phyloP scores from a whole-genome alignment of 2,329 filamentous ascomycete genomes.

The Beauveria rudraprayagi region DNA sequence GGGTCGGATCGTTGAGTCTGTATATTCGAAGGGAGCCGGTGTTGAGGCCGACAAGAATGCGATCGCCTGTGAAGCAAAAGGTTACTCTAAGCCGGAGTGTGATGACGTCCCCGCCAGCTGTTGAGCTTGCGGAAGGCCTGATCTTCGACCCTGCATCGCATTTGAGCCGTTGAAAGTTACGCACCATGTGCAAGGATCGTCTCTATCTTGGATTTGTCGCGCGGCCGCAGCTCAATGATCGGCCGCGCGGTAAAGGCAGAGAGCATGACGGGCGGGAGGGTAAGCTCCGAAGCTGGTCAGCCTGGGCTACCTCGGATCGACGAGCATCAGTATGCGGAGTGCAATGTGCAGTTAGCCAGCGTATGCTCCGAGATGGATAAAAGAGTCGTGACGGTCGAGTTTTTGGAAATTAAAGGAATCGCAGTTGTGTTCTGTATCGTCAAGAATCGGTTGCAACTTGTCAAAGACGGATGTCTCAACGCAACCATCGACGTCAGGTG shows the following conservation, averaged over 20 bases:
- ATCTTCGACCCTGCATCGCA: not conserved
- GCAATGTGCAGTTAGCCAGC: not conserved
- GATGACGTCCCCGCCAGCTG: not conserved
- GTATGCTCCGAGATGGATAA: not conserved
- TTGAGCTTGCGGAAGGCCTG: not conserved
- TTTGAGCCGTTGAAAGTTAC: slow-evolving; percentile 13
- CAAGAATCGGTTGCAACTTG: not conserved
- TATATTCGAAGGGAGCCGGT: slow-evolving; percentile 85
- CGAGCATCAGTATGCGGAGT: slow-evolving; percentile 22
- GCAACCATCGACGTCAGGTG: slow-evolving; percentile 3
- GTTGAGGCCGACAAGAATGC: slow-evolving; percentile 84
- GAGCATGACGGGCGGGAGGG: slow-evolving; percentile 59
- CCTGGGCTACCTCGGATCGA: slow-evolving; percentile 20
- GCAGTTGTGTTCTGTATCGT: not conserved
- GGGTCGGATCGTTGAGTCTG: slow-evolving; percentile 65
- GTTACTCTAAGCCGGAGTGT: slow-evolving; percentile 6
- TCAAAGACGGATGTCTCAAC: not conserved
- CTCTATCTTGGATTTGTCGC: slow-evolving; percentile 96
- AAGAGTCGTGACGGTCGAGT: not conserved
- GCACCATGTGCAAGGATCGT: slow-evolving; percentile 84
- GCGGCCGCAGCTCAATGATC: slow-evolving; percentile 91
- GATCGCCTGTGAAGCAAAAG: slow-evolving; percentile 54
- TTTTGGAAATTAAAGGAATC: not conserved
- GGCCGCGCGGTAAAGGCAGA: slow-evolving; percentile 94
- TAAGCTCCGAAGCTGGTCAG: slow-evolving; percentile 31